These are phyloP conservation scores for Alternaria sp. DNA, from an alignment of 2,329 filamentous ascomycete species.

Conservation along the genomic window DNA sequence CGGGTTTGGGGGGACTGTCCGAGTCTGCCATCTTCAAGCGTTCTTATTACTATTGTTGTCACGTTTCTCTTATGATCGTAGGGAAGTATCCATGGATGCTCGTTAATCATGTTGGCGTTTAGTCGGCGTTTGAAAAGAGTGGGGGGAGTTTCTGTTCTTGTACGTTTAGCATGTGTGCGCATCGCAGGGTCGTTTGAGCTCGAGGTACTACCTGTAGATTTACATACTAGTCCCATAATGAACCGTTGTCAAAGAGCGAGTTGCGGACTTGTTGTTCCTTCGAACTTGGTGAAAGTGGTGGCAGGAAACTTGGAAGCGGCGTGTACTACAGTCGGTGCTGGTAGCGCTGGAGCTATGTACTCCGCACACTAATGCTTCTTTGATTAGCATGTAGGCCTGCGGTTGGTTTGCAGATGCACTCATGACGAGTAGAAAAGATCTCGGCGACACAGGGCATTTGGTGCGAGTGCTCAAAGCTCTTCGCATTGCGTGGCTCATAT, in stretches of 20 bases:
- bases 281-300: neutral
- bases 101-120: neutral
- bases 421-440: neutral
- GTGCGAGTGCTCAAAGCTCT: neutral
- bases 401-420: neutral
- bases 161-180: neutral
- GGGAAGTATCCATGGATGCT: neutral
- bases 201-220: neutral
- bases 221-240: slow-evolving; percentile 1
- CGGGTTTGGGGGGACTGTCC: neutral
- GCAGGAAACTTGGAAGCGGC: neutral
- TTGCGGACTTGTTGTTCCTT: neutral
- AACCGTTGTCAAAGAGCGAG: neutral
- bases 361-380: neutral
- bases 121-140: neutral
- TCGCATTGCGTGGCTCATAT: neutral
- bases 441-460: neutral
- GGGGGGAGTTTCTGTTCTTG: neutral
- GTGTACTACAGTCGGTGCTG: neutral
- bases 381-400: neutral
- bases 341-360: slow-evolving; percentile 3
- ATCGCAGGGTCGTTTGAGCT: neutral
- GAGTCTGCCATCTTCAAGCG: neutral
- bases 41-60: neutral
- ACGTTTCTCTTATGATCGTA: neutral